A percentile compares a stretch with the other conserved stretches of the same genome.
Conservation (phyloP, 2,329 filamentous ascomycete genomes). For the Ceratocystiopsis brevicomis region DNA sequence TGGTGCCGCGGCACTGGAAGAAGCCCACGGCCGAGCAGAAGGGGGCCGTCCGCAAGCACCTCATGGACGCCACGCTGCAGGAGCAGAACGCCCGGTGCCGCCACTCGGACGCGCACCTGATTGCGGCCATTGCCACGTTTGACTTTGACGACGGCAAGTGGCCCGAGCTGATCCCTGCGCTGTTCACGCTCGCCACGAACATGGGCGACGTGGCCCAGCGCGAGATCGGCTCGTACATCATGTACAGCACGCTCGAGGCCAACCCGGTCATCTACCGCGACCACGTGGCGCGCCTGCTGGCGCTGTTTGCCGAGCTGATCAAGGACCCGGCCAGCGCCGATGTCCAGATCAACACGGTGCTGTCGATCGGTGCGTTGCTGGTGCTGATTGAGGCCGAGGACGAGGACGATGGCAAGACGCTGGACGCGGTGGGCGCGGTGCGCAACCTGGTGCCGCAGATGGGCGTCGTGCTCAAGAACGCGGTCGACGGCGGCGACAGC, state of each 20-base stretch:
- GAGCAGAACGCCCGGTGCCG: conserved; percentile 61
- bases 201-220: conserved; percentile 52
- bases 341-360: conserved; percentile 85
- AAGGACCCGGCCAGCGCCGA: conserved; percentile 78
- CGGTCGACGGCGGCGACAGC: conserved; percentile 63
- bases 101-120: conserved; percentile 73
- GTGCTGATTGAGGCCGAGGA: conserved; percentile 76
- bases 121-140: conserved; percentile 67
- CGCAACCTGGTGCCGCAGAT: conserved; percentile 69
- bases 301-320: conserved; percentile 71
- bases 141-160: conserved; percentile 80
- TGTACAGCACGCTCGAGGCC: conserved; percentile 79
- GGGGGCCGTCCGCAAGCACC: conserved; percentile 57
- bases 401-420: conserved; percentile 52
- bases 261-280: conserved; percentile 71
- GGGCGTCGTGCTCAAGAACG: conserved; percentile 74
- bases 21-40: conserved; percentile 58
- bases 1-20: conserved; percentile 74
- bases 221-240: conserved; percentile 81
- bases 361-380: conserved; percentile 72
- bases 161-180: conserved; percentile 58
- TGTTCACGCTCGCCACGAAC: conserved; percentile 63
- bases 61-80: conserved; percentile 66
- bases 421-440: conserved; percentile 51
- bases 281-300: conserved; percentile 61